A percentile compares a stretch with the other conserved stretches of the same genome.
Conservation (phyloP, 2,329 filamentous ascomycete species). For the Orbilia javanica region DNA sequence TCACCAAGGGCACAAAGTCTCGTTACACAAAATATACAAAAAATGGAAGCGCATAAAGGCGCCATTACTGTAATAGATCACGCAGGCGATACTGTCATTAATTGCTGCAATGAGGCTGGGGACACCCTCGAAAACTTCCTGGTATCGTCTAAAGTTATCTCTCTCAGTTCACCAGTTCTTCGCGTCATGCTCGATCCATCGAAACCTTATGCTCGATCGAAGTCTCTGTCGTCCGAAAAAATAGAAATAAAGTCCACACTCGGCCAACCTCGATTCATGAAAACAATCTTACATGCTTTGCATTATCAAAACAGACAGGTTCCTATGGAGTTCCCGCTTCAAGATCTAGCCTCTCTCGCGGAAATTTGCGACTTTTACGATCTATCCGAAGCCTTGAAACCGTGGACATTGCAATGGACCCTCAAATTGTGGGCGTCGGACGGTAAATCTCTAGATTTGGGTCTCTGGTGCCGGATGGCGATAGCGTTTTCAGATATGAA, state of each 20-base stretch:
- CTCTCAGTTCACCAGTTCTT: constrained; percentile 8
- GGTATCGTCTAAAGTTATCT: background rate
- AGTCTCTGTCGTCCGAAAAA: background rate
- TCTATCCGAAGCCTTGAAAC: background rate
- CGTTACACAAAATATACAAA: too few species aligned
- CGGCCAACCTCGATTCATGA: background rate
- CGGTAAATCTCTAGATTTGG: background rate
- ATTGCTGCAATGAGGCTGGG: constrained; percentile 16
- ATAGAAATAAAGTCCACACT: background rate
- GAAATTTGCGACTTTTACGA: background rate
- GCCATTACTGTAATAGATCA: background rate
- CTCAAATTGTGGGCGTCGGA: background rate
- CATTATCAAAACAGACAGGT: constrained; percentile 3
- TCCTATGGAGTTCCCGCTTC: background rate
- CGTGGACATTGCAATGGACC: background rate
- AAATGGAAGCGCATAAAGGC: background rate
- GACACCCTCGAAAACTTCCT: constrained; percentile 4
- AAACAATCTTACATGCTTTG: background rate
- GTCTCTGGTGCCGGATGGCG: background rate
- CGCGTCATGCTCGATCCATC: background rate
- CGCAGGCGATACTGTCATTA: constrained; percentile 10
- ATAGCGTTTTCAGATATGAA: background rate
- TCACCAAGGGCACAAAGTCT: too few species aligned
- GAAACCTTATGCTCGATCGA: background rate
- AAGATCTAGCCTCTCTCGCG: background rate